phyloP scores from a whole-genome alignment of 2,329 filamentous ascomycete genomes.

The Paraphaeosphaeria sporulosa region DNA sequence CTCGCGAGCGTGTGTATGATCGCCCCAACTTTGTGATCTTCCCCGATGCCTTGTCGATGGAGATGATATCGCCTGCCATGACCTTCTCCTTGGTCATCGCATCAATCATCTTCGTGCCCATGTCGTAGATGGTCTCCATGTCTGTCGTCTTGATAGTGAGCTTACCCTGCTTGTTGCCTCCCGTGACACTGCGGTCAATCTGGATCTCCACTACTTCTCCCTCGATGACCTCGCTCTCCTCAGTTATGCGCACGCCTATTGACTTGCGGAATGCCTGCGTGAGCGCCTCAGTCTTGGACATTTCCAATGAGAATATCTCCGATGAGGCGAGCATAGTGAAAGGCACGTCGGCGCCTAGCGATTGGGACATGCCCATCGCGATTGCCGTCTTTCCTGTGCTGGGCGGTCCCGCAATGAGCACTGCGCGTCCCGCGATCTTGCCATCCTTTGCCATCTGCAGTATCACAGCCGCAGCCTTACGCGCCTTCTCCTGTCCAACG shows the following conservation, averaged over 20 bases:
- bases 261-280: constrained; percentile 99
- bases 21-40: constrained; percentile 97
- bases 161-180: constrained; percentile 97
- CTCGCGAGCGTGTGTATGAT: constrained; percentile 91
- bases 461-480: constrained; percentile 95
- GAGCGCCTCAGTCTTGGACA: constrained; percentile 98
- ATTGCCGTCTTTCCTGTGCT: constrained; percentile 99
- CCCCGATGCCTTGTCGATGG: constrained; percentile 96
- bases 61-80: constrained; percentile 98
- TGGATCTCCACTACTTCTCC: constrained; percentile 99
- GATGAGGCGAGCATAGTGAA: constrained; percentile 96
- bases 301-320: constrained; percentile 98
- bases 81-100: constrained; percentile 99
- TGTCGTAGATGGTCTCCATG: constrained; percentile 99
- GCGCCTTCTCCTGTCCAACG: constrained; percentile 94
- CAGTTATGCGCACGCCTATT: constrained; percentile 97
- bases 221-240: constrained; percentile 99
- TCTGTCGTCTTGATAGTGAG: constrained; percentile 99
- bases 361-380: constrained; percentile 98
- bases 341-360: constrained; percentile 89
- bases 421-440: constrained; percentile 95
- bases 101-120: constrained; percentile 99
- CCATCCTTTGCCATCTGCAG: constrained; percentile 99
- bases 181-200: constrained; percentile 95
- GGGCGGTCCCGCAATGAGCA: constrained; percentile 92